Conservation (phyloP, 139 green algal species). For the Trebouxia sp. region DNA sequence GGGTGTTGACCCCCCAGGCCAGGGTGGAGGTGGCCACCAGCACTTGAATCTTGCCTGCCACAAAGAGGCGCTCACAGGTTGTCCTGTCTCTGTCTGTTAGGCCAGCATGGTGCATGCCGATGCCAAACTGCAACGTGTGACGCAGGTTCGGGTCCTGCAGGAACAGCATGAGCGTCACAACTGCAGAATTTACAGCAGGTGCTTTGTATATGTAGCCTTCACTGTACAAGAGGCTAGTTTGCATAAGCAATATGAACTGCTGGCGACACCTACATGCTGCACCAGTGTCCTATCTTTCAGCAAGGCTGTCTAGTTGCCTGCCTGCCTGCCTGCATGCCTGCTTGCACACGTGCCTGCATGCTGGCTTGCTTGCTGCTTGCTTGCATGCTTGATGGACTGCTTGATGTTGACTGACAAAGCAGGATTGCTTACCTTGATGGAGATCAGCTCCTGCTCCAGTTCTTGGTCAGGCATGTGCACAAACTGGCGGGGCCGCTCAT, state of each 20-base stretch:
- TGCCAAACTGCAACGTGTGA: constrained; percentile 93
- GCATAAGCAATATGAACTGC: too few relatives aligned
- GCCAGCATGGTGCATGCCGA: constrained; percentile 96
- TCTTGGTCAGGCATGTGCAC: constrained; percentile 70
- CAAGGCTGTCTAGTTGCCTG: too few relatives aligned
- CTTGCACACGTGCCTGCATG: too few relatives aligned
- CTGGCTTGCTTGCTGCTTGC: too few relatives aligned
- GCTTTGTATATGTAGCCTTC: too few relatives aligned
- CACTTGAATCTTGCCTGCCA: constrained; percentile 89
- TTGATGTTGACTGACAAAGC: too few relatives aligned
- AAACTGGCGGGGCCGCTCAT: constrained; percentile 82
- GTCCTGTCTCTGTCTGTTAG: constrained; percentile 81
- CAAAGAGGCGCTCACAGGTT: constrained; percentile 88
- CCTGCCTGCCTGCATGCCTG: too few relatives aligned
- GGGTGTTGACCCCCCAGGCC: constrained; percentile 96
- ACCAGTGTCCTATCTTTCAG: too few relatives aligned
- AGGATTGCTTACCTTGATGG: constrained; percentile 58
- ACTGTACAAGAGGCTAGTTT: too few relatives aligned
- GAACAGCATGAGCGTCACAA: background rate
- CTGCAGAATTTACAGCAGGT: background rate
- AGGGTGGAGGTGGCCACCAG: constrained; percentile 91
- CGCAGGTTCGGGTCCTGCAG: constrained; percentile 56
- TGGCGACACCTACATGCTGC: too few relatives aligned
- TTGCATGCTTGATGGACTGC: too few relatives aligned
- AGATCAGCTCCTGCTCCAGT: constrained; percentile 48